Conservation (phyloP, 176 grass and related monocot genomes). For the Aegilops longissima region DNA sequence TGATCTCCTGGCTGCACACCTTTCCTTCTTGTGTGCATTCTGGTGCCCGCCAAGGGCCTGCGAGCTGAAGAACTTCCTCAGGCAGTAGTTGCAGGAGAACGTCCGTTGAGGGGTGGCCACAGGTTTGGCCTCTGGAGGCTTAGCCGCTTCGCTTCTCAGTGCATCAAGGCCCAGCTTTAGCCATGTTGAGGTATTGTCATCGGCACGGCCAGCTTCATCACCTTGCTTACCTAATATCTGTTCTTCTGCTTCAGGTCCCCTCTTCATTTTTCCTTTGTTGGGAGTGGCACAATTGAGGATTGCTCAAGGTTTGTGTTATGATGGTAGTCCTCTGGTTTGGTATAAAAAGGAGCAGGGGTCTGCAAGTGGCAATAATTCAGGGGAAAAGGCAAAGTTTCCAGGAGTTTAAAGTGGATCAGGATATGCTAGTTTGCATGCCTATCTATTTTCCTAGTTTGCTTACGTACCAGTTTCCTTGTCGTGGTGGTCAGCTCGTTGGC, state of each 20-base stretch:
- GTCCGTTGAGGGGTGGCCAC: constrained; percentile 47
- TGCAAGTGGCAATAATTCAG: constrained; percentile 68
- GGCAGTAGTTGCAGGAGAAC: constrained; percentile 93
- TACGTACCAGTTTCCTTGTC: constrained; percentile 23
- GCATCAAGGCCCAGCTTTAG: constrained; percentile 48
- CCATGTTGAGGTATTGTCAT: constrained; percentile 47
- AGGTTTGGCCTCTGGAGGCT: constrained; percentile 31
- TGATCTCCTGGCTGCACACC: constrained; percentile 59
- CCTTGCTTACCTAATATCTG: constrained; percentile 23
- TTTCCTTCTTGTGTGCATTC: constrained; percentile 92
- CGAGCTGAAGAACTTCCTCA: constrained; percentile 86
- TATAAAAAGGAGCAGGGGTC: constrained; percentile 67
- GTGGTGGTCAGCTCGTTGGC: constrained; percentile 45
- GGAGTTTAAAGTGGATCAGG: constrained; percentile 45
- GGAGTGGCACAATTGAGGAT: constrained; percentile 30
- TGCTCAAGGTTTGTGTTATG: constrained; percentile 39
- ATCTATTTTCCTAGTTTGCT: constrained; percentile 20
- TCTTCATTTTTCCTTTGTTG: constrained; percentile 54
- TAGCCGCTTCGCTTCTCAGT: constrained; percentile 33
- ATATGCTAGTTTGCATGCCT: constrained; percentile 47
- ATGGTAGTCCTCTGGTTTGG: constrained; percentile 33
- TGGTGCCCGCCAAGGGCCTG: constrained; percentile 89
- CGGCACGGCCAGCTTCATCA: constrained; percentile 21
- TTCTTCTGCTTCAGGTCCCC: constrained; percentile 32
- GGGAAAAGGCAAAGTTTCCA: constrained; percentile 43